These are phyloP conservation scores for Peniophora sp. DNA, from an alignment of 1,284 basidiomycete genomes.

Conservation along the genomic window DNA sequence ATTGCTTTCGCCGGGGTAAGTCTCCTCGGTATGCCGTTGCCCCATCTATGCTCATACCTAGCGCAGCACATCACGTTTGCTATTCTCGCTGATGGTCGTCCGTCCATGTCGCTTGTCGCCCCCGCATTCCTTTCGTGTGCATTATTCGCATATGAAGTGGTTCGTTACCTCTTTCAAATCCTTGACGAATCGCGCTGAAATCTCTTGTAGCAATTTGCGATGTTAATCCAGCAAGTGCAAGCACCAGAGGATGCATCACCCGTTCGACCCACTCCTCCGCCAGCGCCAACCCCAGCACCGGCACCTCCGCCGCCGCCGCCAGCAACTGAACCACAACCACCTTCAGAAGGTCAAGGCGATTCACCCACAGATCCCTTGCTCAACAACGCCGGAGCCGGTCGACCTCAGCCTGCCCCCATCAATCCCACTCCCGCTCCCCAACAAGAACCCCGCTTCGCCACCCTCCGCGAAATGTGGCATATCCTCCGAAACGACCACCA, in stretches of 20 bases:
- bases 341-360: too few relatives aligned
- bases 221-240: conserved; percentile 76
- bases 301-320: conserved; percentile 15
- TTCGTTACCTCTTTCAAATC: conserved; percentile 25
- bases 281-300: conserved; percentile 13
- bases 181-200: not conserved
- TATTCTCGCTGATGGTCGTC: conserved; percentile 70
- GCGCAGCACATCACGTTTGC: conserved; percentile 71
- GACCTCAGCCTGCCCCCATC: too few relatives aligned
- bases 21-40: not conserved
- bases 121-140: conserved; percentile 75
- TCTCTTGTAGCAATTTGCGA: conserved; percentile 65
- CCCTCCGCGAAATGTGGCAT: conserved; percentile 43
- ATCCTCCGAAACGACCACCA: conserved; percentile 64
- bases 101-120: conserved; percentile 71
- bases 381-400: too few relatives aligned
- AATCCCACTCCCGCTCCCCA: conserved; percentile 13
- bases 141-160: conserved; percentile 67
- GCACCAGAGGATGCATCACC: conserved; percentile 57
- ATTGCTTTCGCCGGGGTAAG: conserved; percentile 70
- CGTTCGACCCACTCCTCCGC: not conserved
- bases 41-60: not conserved
- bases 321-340: too few relatives aligned
- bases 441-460: conserved; percentile 20
- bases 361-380: too few relatives aligned